Conservation (phyloP, 768 basidiomycete species). For the Termitomyces eurrhizus region DNA sequence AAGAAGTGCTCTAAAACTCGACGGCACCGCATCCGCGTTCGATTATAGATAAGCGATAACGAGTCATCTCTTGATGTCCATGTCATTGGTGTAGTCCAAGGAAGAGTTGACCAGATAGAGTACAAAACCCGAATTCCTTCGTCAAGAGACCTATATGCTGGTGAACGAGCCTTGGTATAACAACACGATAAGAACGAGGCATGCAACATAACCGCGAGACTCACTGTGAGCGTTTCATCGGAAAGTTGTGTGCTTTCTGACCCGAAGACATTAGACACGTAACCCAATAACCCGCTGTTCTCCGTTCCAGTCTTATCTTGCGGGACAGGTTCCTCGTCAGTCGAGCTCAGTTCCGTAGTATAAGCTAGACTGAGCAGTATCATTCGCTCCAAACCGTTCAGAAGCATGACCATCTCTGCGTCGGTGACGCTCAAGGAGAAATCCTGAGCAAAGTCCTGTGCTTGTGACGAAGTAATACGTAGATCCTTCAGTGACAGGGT, state of each 20-base stretch:
- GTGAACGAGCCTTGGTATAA: slow-evolving; percentile 54
- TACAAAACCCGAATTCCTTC: slow-evolving; percentile 80
- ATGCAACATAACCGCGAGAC: slow-evolving; percentile 18
- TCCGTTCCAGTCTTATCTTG: slow-evolving; percentile 53
- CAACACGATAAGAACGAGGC: slow-evolving; percentile 3
- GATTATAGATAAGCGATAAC: slow-evolving; percentile 59
- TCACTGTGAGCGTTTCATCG: slow-evolving; percentile 59
- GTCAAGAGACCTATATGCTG: slow-evolving; percentile 73
- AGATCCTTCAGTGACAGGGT: slow-evolving; percentile 53
- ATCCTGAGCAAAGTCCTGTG: slow-evolving; percentile 35
- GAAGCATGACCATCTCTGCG: slow-evolving; percentile 78
- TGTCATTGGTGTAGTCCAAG: slow-evolving; percentile 41
- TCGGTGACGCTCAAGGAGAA: slow-evolving; percentile 58
- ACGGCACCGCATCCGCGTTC: slow-evolving; percentile 65
- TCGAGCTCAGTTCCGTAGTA: slow-evolving; percentile 40
- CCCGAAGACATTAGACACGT: slow-evolving; percentile 89
- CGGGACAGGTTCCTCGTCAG: slow-evolving; percentile 52
- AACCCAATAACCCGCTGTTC: slow-evolving; percentile 72
- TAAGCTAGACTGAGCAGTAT: slow-evolving; percentile 69
- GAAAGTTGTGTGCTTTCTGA: slow-evolving; percentile 50
- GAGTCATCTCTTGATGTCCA: slow-evolving; percentile 65
- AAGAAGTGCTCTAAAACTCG: slow-evolving; percentile 85
- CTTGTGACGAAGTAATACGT: slow-evolving; percentile 35
- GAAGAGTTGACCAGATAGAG: slow-evolving; percentile 63
- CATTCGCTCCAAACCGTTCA: slow-evolving; percentile 81